phyloP scores from a whole-genome alignment of 176 grass and related monocot genomes.

The Themeda triandra region DNA sequence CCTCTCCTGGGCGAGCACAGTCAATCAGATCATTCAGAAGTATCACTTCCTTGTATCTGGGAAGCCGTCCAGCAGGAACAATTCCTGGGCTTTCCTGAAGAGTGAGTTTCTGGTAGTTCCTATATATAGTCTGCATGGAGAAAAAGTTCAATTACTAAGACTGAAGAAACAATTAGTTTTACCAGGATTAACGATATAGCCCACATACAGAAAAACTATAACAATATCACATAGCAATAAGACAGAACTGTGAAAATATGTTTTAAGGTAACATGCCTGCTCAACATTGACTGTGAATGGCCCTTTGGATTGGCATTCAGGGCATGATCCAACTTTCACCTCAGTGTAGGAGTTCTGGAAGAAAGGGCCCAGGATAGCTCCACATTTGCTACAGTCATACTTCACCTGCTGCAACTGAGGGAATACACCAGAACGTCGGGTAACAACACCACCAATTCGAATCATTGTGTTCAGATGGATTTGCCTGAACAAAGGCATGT shows the following conservation, averaged over 20 bases:
- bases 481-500: slow-evolving; percentile 54
- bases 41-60: slow-evolving; percentile 99
- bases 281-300: slow-evolving; percentile 95
- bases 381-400: slow-evolving; percentile 96
- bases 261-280: slow-evolving; percentile 51
- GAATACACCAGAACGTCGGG: slow-evolving; percentile 86
- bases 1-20: slow-evolving; percentile 95
- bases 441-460: slow-evolving; percentile 94
- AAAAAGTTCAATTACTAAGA: background rate
- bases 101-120: slow-evolving; percentile 96
- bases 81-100: slow-evolving; percentile 98
- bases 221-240: slow-evolving; percentile 6
- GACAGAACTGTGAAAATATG: background rate
- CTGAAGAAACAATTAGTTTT: background rate
- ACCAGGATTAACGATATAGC: background rate
- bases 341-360: slow-evolving; percentile 97
- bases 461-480: slow-evolving; percentile 99
- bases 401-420: slow-evolving; percentile 97
- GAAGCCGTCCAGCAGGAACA: slow-evolving; percentile 93
- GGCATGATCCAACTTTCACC: slow-evolving; percentile 93
- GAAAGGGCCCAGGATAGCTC: slow-evolving; percentile 83
- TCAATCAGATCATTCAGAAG: slow-evolving; percentile 96
- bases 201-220: background rate
- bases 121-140: slow-evolving; percentile 81
- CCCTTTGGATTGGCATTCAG: slow-evolving; percentile 95